Base-by-base conservation (phyloP, 805 yeast genomes). In the Yarrowia sp. region DNA sequence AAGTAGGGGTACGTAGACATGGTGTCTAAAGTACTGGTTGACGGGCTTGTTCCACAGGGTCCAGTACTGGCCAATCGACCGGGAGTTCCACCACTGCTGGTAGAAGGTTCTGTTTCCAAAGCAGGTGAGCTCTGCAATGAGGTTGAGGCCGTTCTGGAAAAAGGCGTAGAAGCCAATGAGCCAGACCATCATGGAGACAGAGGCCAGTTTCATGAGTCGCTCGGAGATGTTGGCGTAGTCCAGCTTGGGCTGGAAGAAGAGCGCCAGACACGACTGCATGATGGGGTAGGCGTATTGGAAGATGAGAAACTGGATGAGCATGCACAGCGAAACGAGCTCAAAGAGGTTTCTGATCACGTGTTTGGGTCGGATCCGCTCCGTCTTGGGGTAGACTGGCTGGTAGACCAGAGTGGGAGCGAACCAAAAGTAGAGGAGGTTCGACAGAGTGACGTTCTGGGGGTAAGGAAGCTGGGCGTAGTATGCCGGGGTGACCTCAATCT, bases 11-110 rank as follows among this genome's bases (percentile, higher is more conserved):
- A 74, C 72, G 70, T 80, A 82, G 42, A 82, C 65, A 70, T 82
- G 85, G 8, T 84, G 77, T 22, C 78, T 74, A 71, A 82, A 80
- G 73, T 80, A 82, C 70, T 78, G 78, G 52, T 79, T 73, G 48
- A 82, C 81, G 1, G 85, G 84, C 70, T 75, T 77, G 73, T 82
- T 82, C 85, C 85, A 82, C 58, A 76, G 75, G 36, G 79, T 76
- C 85, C 85, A 83, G 72, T 82, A 83, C 16, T 82, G 77, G 19
- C 81, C 82, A 12, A 83, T 81, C 16, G 84, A 79, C n/a, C 82
- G 81, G 1, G 84, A 79, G 69, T 82, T 82, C 85, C 85, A 82
- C 85, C 85, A 82, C 70, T 82, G 83, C 41, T 76, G 79, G 69
- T 82, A 82, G 73, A 82, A 82, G 9, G 80, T 79, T 19, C 85